phyloP scores from a whole-genome alignment of 345 rosid genomes.

The Eucalyptus coolabah region DNA sequence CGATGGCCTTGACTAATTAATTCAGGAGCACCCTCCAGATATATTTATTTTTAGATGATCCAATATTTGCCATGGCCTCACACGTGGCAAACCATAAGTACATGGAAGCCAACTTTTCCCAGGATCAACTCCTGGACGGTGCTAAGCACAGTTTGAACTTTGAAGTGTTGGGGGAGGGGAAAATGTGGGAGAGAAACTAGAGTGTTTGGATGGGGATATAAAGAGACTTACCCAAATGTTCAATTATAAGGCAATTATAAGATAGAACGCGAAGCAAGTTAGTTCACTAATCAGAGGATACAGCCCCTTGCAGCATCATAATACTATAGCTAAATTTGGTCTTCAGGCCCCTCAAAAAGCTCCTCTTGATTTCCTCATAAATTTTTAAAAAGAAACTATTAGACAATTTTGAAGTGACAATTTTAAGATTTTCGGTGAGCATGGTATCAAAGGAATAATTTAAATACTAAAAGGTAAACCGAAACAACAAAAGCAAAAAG shows the following conservation, averaged over 20 bases:
- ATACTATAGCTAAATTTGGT: background rate
- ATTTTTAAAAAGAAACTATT: background rate
- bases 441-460: background rate
- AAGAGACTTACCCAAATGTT: no score
- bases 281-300: background rate
- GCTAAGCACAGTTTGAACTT: no score
- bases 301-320: background rate
- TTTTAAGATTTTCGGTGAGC: background rate
- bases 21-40: no score
- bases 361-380: background rate
- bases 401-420: background rate
- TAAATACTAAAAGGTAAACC: no score
- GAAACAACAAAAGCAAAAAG: background rate
- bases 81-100: no score
- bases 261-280: background rate
- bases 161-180: rapidly evolving
- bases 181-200: rapidly evolving
- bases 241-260: no score
- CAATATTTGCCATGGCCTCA: no score
- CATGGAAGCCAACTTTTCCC: no score
- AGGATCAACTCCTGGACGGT: no score
- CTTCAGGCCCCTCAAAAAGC: background rate
- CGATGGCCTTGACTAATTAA: no score
- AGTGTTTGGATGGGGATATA: no score
- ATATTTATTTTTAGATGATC: rapidly evolving